Conservation (phyloP, 129 eudicot species). For the Helichrysum umbraculigerum region DNA sequence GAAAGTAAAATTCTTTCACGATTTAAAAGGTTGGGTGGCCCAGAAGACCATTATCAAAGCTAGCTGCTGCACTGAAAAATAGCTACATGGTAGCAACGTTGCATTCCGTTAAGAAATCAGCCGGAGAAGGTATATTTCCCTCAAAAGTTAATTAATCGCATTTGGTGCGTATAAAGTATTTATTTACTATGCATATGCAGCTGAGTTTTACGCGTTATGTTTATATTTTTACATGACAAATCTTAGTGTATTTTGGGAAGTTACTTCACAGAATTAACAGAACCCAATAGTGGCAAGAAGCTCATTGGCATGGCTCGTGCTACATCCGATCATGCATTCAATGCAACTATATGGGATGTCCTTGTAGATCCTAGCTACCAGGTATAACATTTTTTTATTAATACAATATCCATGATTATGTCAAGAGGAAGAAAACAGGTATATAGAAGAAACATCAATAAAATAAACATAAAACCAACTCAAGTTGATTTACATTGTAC, state of each 20-base stretch:
- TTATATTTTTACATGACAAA: constrained; percentile 43
- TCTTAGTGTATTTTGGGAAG: constrained; percentile 74
- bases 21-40: constrained; percentile 93
- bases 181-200: constrained; percentile 2
- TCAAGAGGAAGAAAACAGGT: background rate
- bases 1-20: constrained; percentile 19
- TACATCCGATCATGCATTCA: constrained; percentile 97
- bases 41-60: constrained; percentile 86
- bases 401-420: background rate
- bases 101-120: constrained; percentile 62
- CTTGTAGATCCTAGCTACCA: constrained; percentile 98
- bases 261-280: constrained; percentile 88
- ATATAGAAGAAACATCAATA: background rate
- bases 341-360: constrained; percentile 99
- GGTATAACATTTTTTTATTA: constrained; percentile 41
- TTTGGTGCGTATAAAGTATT: background rate
- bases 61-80: constrained; percentile 87
- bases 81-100: constrained; percentile 96
- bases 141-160: constrained; percentile 9
- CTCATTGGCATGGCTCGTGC: constrained; percentile 99
- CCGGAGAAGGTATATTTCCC: constrained; percentile 69
- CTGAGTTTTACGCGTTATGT: constrained; percentile 14
- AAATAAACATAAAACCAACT: background rate
- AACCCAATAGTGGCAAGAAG: constrained; percentile 55
- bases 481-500: background rate